A percentile compares a stretch with the other conserved stretches of the same genome.
These are phyloP conservation scores for Prototheca wickerhamii DNA, from an alignment of 163 green algal species.

Conservation along the genomic window DNA sequence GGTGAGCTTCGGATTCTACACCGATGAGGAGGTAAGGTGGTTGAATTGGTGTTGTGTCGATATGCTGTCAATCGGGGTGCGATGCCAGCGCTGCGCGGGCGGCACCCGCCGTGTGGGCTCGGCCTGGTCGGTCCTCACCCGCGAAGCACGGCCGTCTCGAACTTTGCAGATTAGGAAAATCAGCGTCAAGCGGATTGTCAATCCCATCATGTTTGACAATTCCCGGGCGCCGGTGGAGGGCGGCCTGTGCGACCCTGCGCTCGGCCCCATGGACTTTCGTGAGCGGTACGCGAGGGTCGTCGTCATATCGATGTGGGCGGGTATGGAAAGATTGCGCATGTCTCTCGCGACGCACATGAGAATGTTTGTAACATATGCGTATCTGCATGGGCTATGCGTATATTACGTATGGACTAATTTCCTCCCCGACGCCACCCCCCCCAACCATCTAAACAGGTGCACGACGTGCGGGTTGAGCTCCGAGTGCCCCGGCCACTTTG, in stretches of 20 bases:
- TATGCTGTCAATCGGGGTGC: not conserved
- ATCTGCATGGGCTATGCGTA: too few species aligned
- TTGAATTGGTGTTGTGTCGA: not conserved
- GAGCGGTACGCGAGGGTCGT: slow-evolving; percentile 28
- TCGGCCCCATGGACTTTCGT: slow-evolving; percentile 63
- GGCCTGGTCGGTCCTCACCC: too few species aligned
- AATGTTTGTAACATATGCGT: too few species aligned
- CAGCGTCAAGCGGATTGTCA: slow-evolving; percentile 76
- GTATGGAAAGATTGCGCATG: slow-evolving; percentile 1
- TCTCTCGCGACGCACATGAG: not conserved
- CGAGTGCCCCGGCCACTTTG: slow-evolving; percentile 95
- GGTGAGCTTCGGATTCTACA: slow-evolving; percentile 74
- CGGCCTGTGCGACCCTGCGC: slow-evolving; percentile 83
- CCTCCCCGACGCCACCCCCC: too few species aligned
- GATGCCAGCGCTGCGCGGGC: too few species aligned
- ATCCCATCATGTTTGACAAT: slow-evolving; percentile 77
- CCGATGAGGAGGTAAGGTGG: slow-evolving; percentile 69
- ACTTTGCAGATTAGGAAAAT: slow-evolving; percentile 61
- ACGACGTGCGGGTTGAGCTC: slow-evolving; percentile 67
- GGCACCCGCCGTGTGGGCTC: too few species aligned
- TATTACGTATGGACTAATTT: too few species aligned
- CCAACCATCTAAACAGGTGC: slow-evolving; percentile 62
- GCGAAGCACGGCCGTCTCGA: not conserved
- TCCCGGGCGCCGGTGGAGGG: slow-evolving; percentile 62
- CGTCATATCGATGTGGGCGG: too few species aligned